These are phyloP conservation scores for Alternaria solani DNA, from an alignment of 2,329 filamentous ascomycete genomes.

Conservation along the genomic window DNA sequence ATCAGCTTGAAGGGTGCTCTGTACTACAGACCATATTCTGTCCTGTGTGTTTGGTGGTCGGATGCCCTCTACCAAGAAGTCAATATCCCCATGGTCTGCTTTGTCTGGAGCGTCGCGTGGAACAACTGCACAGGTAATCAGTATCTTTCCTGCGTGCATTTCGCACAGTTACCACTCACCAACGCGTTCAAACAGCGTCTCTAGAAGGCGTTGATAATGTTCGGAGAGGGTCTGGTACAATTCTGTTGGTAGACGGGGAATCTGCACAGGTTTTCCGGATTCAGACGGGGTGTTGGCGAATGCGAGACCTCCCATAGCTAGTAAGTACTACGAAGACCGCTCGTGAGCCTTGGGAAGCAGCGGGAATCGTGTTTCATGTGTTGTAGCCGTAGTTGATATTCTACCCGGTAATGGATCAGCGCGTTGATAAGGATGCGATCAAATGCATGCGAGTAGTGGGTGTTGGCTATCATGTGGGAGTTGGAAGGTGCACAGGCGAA, in stretches of 20 bases:
- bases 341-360: neutral
- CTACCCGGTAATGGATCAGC: neutral
- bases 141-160: neutral
- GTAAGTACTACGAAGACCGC: neutral
- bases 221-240: slow-evolving; percentile 65
- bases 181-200: slow-evolving; percentile 63
- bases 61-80: slow-evolving; percentile 65
- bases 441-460: neutral
- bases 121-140: slow-evolving; percentile 45
- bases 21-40: slow-evolving; percentile 45
- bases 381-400: neutral
- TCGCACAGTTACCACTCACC: neutral
- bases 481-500: neutral
- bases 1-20: slow-evolving; percentile 57
- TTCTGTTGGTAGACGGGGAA: slow-evolving; percentile 69
- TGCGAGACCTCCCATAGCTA: slow-evolving; percentile 69
- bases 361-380: neutral
- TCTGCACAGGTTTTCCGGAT: slow-evolving; percentile 59
- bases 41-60: slow-evolving; percentile 14
- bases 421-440: neutral
- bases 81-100: slow-evolving; percentile 73
- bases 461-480: neutral
- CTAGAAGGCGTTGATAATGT: slow-evolving; percentile 58
- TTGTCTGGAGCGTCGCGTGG: slow-evolving; percentile 77
- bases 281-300: slow-evolving; percentile 37